A percentile compares a stretch with the other conserved stretches of the same genome.
Conservation (phyloP, 257 asterid species). For the Nicotiana knightiana region DNA sequence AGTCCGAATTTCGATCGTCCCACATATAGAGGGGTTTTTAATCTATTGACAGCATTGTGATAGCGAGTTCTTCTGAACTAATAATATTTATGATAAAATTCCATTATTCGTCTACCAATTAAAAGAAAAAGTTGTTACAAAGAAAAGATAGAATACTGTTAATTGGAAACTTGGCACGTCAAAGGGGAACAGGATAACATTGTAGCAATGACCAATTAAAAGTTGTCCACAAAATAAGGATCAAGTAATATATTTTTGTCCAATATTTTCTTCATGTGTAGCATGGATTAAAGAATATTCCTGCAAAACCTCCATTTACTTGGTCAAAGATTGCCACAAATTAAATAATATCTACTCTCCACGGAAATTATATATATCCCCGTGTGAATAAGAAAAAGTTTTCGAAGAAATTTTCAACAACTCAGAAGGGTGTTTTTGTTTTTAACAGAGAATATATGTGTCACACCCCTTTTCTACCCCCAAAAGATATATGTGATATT, state of each 20-base stretch:
- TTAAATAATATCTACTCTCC: too few species aligned
- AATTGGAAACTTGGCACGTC: background rate
- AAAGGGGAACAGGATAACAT: background rate
- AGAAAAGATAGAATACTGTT: background rate
- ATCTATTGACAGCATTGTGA: too few species aligned
- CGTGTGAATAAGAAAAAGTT: background rate
- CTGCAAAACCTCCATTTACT: background rate
- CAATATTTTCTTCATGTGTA: background rate
- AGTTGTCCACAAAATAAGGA: background rate
- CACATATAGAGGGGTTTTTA: too few species aligned
- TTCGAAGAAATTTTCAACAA: background rate
- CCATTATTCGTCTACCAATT: background rate
- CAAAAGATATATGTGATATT: too few species aligned
- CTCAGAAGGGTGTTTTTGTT: too few species aligned
- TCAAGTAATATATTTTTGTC: background rate
- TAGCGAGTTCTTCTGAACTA: too few species aligned
- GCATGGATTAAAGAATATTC: background rate
- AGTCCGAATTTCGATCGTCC: too few species aligned
- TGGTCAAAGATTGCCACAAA: background rate
- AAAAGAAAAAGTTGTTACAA: background rate
- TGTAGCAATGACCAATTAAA: background rate
- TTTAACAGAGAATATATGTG: too few species aligned
- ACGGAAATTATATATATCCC: too few species aligned
- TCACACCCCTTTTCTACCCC: too few species aligned
- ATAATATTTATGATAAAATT: too few species aligned